A percentile compares a stretch with the other conserved stretches of the same genome.
These are phyloP conservation scores for Fusarium floridanum DNA, from an alignment of 2,329 filamentous ascomycete genomes.

Conservation along the genomic window DNA sequence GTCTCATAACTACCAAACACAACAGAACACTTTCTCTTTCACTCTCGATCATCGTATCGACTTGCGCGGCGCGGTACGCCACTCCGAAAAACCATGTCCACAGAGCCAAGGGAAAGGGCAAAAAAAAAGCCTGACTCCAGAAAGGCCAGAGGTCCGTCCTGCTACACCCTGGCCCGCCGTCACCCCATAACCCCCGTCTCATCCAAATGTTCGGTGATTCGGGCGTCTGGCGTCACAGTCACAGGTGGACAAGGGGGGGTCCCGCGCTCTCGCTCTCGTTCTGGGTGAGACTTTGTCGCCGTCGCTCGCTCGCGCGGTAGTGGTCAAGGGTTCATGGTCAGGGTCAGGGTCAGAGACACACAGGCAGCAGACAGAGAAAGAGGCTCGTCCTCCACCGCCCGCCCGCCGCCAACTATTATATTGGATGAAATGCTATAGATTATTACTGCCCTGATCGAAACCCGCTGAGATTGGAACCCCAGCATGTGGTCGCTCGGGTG, in stretches of 20 bases:
- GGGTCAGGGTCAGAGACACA: constrained; percentile 6
- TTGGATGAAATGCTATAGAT: neutral
- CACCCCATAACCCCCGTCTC: constrained; percentile 33
- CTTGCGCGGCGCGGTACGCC: constrained; percentile 15
- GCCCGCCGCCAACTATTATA: constrained; percentile 33
- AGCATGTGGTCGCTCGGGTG: constrained; percentile 13
- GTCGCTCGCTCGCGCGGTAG: neutral
- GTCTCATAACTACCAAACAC: constrained; percentile 5
- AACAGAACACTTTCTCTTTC: neutral
- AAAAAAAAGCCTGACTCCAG: constrained; percentile 17
- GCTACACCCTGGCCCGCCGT: constrained; percentile 25
- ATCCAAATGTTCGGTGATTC: constrained; percentile 42
- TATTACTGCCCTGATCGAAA: neutral
- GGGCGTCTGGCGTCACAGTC: constrained; percentile 44
- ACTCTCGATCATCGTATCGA: constrained; percentile 19
- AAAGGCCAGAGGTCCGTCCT: neutral
- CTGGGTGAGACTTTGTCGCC: constrained; percentile 10
- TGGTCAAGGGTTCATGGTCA: constrained; percentile 2
- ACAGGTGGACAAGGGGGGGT: constrained; percentile 34
- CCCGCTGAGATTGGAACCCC: neutral
- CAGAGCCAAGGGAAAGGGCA: neutral
- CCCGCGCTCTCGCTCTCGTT: constrained; percentile 20
- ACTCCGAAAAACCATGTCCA: constrained; percentile 22
- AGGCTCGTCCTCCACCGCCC: constrained; percentile 33
- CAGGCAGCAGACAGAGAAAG: neutral